phyloP scores from a whole-genome alignment of 345 rosid genomes.

The Hypericum androsaemum region DNA sequence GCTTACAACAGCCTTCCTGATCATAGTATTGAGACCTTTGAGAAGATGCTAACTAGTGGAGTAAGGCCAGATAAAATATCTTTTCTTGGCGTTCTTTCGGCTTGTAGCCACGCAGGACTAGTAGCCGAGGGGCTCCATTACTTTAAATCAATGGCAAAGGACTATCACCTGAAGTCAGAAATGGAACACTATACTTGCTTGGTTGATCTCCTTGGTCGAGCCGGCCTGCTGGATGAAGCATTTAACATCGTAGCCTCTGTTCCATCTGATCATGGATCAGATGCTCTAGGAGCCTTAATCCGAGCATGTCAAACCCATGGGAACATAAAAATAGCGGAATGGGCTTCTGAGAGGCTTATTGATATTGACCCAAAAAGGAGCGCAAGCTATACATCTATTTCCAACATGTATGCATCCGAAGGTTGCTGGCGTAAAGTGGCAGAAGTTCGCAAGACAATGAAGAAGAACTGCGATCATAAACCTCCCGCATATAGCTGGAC shows the following conservation, averaged over 20 bases:
- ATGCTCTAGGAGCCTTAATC: conserved; percentile 47
- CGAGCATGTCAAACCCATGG: conserved; percentile 56
- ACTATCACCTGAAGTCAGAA: conserved; percentile 37
- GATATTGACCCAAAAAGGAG: conserved; percentile 40
- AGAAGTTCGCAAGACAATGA: conserved; percentile 36
- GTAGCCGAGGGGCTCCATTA: conserved; percentile 48
- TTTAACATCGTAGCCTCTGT: conserved; percentile 34
- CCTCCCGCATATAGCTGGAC: conserved; percentile 60
- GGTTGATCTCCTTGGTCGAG: conserved; percentile 58
- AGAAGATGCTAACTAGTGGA: conserved; percentile 34
- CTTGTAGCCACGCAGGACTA: conserved; percentile 61
- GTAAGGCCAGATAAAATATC: conserved; percentile 49
- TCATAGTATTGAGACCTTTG: conserved; percentile 36
- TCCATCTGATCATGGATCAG: conserved; percentile 26
- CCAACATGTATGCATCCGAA: conserved; percentile 50
- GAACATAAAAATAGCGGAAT: conserved; percentile 26
- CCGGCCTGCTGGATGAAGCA: conserved; percentile 54
- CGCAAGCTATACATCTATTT: conserved; percentile 46
- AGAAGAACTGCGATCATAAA: conserved; percentile 34
- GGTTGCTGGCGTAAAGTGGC: conserved; percentile 53
- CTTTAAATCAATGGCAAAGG: conserved; percentile 41
- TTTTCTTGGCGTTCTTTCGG: conserved; percentile 52
- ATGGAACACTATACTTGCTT: conserved; percentile 57
- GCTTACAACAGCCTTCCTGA: conserved; percentile 49
- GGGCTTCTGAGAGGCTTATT: conserved; percentile 51